A percentile compares a stretch with the other conserved stretches of the same genome.
phyloP scores from a whole-genome alignment of 129 eudicot species.

The Flaveria trinervia region DNA sequence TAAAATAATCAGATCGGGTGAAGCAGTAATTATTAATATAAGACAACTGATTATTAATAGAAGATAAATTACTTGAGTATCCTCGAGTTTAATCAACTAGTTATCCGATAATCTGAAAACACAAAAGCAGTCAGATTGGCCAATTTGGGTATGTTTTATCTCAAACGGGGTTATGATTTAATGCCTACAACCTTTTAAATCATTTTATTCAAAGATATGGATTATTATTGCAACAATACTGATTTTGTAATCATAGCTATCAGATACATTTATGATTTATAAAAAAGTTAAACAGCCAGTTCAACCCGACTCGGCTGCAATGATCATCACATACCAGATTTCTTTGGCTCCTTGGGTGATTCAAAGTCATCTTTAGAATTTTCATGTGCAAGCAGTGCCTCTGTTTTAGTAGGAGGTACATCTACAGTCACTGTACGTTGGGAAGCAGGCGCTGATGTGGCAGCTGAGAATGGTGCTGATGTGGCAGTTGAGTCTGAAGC shows the following conservation, averaged over 20 bases:
- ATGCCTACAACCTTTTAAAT: not conserved
- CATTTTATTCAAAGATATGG: not conserved
- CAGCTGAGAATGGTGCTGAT: slow-evolving; percentile 42
- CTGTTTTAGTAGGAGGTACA: slow-evolving; percentile 59
- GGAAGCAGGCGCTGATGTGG: slow-evolving; percentile 54
- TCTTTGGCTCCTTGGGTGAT: slow-evolving; percentile 56
- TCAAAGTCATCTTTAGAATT: slow-evolving; percentile 47
- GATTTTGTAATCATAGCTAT: not conserved
- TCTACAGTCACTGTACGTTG: slow-evolving; percentile 59
- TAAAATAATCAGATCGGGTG: not conserved
- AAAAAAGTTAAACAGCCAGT: not conserved
- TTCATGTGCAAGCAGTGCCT: slow-evolving; percentile 42
- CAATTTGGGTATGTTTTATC: not conserved
- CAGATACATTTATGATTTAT: not conserved
- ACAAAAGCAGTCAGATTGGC: not conserved
- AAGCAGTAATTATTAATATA: not conserved
- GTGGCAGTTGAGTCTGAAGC: slow-evolving; percentile 43
- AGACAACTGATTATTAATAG: not conserved
- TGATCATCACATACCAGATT: slow-evolving; percentile 50
- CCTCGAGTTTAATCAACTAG: slow-evolving; percentile 2
- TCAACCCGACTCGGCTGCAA: not conserved
- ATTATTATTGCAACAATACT: not conserved
- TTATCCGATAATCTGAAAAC: not conserved
- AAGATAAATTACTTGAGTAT: not conserved
- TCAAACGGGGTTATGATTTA: not conserved